Evolutionary conservation across 331 rosid genomes (phyloP), one percentile per base, ranked within the genome.

Genomic region (Saraca asoca): DNA sequence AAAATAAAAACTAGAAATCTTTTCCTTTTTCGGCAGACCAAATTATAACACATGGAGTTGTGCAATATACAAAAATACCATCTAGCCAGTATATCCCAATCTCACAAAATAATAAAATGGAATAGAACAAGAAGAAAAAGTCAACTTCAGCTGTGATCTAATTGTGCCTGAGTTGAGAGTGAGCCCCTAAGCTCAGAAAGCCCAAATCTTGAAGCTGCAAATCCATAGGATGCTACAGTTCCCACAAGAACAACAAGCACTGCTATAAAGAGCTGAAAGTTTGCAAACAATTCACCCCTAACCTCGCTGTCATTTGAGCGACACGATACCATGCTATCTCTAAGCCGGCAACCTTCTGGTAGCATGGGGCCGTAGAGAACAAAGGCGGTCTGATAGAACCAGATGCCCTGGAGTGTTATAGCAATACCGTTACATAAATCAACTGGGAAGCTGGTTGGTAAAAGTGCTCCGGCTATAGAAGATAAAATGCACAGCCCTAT

Each of bases 381-480:
- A 84, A 94, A 86, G 4, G 99, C 97, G 8, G 99, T 90, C 74
- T 90, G 99, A 78, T 90, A 94, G 84, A 94, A 94, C 97, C 99
- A 94, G 11, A 90, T 71, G 48, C 99, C 99, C 69, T 94, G 99
- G 14, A 94, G 90, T 48, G 97, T 74, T 10, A 90, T 66, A 33
- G 90, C 95, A 12, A 90, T 80, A 65, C 99, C 95, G 7, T 70
- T 72, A 18, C 89, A 78, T 60, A 94, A 59, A 57, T 90, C 97
- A 54, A 80, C 80, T 0, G 97, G 88, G 72, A 90, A 94, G 76
- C 87, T 94, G 56, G 91, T 86, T 34, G 95, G 95, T 12, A 90
- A 29, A 56, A 94, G 75, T 16, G 95, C 84, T 9, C 95, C 99
- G 0, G 83, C 80, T 38, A 86, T 55, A 9, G 90, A 74, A 12